phyloP scores from a whole-genome alignment of 2,329 filamentous ascomycete species.

The Chaetomiaceae sp. region DNA sequence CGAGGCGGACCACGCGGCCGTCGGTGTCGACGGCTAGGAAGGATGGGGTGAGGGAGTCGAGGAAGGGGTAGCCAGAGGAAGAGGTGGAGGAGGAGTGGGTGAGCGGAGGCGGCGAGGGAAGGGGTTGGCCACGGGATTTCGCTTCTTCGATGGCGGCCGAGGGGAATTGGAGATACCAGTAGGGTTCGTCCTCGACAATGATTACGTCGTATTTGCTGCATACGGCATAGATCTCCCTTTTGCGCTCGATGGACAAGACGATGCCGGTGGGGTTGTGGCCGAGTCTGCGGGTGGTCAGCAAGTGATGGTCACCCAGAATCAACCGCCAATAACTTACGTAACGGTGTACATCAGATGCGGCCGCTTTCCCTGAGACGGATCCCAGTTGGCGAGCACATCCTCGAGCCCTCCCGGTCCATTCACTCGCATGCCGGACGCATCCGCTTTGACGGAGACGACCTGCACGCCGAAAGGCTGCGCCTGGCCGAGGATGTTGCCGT shows the following conservation, averaged over 20 bases:
- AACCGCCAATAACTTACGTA: constrained; percentile 47
- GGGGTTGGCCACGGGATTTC: constrained; percentile 40
- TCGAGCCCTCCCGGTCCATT: constrained; percentile 68
- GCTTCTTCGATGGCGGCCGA: constrained; percentile 56
- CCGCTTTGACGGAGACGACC: constrained; percentile 68
- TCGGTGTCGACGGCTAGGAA: constrained; percentile 78
- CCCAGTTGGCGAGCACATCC: constrained; percentile 80
- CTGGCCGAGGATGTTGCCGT: constrained; percentile 70
- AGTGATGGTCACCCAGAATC: not conserved
- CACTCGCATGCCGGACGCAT: constrained; percentile 74
- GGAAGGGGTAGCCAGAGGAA: constrained; percentile 65
- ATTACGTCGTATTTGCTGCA: constrained; percentile 83
- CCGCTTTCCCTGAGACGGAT: constrained; percentile 64
- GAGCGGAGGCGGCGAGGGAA: constrained; percentile 32
- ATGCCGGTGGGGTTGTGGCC: constrained; percentile 29
- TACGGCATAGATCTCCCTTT: constrained; percentile 73
- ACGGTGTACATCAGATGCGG: constrained; percentile 89
- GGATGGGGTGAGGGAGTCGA: constrained; percentile 79
- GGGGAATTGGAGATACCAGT: constrained; percentile 91
- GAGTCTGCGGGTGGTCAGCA: constrained; percentile 14
- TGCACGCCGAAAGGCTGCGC: constrained; percentile 66
- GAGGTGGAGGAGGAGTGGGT: constrained; percentile 29
- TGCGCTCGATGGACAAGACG: constrained; percentile 61
- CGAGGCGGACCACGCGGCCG: constrained; percentile 81
- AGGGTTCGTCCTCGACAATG: constrained; percentile 91